Evolutionary conservation across 257 asterid species (phyloP).

Genomic region (Sherardia arvensis): DNA sequence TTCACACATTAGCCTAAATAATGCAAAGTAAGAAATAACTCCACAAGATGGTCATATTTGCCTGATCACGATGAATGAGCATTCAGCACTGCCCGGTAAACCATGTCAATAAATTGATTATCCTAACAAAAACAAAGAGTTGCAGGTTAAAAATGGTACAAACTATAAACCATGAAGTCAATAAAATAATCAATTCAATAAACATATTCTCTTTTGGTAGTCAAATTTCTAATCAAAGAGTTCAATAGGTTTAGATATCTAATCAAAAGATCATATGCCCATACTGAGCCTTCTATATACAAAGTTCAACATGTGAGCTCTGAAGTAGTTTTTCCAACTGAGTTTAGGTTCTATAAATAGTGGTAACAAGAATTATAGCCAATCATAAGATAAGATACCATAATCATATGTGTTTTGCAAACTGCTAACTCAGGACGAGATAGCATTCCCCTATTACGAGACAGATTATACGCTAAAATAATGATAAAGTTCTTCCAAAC

Average conservation of each 20-base stretch:
- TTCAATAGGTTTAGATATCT: too few relatives aligned
- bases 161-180: background rate
- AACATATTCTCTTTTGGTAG: too few relatives aligned
- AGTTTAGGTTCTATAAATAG: background rate
- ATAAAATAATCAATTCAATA: too few relatives aligned
- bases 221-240: too few relatives aligned
- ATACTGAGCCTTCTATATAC: too few relatives aligned
- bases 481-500: background rate
- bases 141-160: background rate
- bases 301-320: too few relatives aligned
- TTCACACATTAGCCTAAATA: conserved; percentile 10
- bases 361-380: background rate
- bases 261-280: too few relatives aligned
- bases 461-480: background rate
- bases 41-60: background rate
- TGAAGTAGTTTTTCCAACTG: background rate
- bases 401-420: background rate
- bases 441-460: background rate
- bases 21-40: conserved; percentile 7
- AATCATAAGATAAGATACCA: too few relatives aligned
- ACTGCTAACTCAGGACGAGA: background rate
- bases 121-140: conserved; percentile 36
- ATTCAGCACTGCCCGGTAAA: conserved; percentile 62
- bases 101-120: conserved; percentile 77
- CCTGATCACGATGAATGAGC: conserved; percentile 48